Evolutionary conservation across 345 rosid genomes (phyloP).

Genomic region (Bretschneidera sinensis): DNA sequence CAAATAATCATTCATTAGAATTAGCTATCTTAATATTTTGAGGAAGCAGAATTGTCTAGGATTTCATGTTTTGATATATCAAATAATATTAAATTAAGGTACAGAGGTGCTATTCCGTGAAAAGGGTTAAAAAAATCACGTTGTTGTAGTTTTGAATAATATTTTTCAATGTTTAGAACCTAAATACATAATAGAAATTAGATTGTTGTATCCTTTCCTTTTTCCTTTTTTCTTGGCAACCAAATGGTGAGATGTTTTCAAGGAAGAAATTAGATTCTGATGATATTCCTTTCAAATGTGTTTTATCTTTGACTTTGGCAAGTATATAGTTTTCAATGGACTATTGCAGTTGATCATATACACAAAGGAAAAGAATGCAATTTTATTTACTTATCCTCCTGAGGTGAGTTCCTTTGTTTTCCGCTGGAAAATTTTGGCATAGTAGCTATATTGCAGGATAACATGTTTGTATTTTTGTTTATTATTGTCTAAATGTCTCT

Average conservation of each 20-base stretch:
- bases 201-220: background rate
- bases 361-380: conserved; percentile 88
- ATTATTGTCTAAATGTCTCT: background rate
- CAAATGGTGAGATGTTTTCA: background rate
- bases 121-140: too few relatives aligned
- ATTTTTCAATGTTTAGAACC: too few relatives aligned
- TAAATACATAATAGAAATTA: too few relatives aligned
- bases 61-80: too few relatives aligned
- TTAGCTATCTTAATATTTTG: too few relatives aligned
- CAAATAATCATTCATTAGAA: too few relatives aligned
- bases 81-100: too few relatives aligned
- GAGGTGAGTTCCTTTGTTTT: conserved; percentile 39
- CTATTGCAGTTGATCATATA: conserved; percentile 79
- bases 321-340: conserved; percentile 77
- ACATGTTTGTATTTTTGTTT: background rate
- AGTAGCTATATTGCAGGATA: conserved; percentile 3
- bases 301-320: conserved; percentile 73
- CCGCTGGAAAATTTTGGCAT: conserved; percentile 2
- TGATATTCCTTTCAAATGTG: conserved; percentile 5
- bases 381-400: conserved; percentile 88
- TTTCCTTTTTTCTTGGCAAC: background rate
- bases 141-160: too few relatives aligned
- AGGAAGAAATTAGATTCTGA: background rate
- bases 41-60: too few relatives aligned
- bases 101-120: too few relatives aligned